Percentiles rank a stretch among this genome's conserved stretches.
Evolutionary conservation across 129 eudicot species (phyloP).

Genomic region (Ambrosia trifida): DNA sequence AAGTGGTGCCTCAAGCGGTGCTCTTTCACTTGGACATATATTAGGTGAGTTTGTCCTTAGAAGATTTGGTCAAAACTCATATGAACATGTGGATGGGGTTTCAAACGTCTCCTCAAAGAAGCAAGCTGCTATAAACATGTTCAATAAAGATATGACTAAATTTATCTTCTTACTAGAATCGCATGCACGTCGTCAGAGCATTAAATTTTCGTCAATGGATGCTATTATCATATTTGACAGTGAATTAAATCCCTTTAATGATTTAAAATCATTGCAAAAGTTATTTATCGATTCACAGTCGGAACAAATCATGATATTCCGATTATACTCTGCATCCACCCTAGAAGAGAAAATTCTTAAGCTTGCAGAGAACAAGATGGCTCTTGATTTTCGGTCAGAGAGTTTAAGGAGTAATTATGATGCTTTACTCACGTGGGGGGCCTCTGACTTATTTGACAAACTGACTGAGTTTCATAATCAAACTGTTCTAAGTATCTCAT

Average conservation of each 20-base stretch:
- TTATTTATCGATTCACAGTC: constrained; percentile 56
- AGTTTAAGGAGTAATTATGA: constrained; percentile 42
- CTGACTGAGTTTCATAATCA: constrained; percentile 52
- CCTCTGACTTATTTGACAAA: constrained; percentile 49
- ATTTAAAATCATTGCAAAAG: constrained; percentile 62
- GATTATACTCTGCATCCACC: constrained; percentile 64
- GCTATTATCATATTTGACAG: constrained; percentile 61
- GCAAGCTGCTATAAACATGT: constrained; percentile 60
- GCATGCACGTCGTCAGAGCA: constrained; percentile 50
- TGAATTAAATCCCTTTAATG: constrained; percentile 70
- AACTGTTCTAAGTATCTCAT: constrained; percentile 31
- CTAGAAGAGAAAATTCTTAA: constrained; percentile 71
- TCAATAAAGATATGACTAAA: constrained; percentile 55
- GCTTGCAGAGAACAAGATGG: constrained; percentile 47
- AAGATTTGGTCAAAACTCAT: constrained; percentile 67
- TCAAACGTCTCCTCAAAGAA: constrained; percentile 35
- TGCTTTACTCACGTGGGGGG: constrained; percentile 78
- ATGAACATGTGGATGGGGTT: constrained; percentile 59
- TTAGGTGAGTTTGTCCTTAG: constrained; percentile 53
- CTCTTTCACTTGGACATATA: constrained; percentile 43
- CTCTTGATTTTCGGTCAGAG: constrained; percentile 40
- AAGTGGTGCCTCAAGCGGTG: constrained; percentile 41
- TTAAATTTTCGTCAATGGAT: constrained; percentile 68
- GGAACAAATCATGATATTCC: constrained; percentile 63
- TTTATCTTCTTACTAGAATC: constrained; percentile 65